These are phyloP conservation scores for Carex kokanica DNA, from an alignment of 176 grass and related monocot species.

Conservation along the genomic window DNA sequence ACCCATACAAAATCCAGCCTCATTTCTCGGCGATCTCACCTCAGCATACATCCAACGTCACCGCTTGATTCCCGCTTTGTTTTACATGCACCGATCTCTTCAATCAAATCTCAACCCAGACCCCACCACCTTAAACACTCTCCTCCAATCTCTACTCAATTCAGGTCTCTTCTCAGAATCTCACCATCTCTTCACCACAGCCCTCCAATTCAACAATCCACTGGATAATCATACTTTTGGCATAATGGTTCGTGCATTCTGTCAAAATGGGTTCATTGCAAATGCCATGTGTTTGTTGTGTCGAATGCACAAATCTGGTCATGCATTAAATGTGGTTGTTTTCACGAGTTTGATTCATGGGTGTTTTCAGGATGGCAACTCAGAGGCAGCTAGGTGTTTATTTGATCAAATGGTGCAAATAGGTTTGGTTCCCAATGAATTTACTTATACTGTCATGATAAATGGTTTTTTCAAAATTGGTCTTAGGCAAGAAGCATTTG, in stretches of 20 bases:
- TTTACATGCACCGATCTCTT: constrained; percentile 22
- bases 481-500: constrained; percentile 20
- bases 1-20: constrained; percentile 16
- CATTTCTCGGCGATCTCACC: constrained; percentile 21
- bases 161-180: constrained; percentile 5
- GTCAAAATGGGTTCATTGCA: background rate
- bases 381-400: constrained; percentile 34
- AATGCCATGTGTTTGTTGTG: background rate
- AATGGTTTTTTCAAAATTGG: constrained; percentile 51
- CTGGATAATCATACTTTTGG: constrained; percentile 11
- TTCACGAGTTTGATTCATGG: constrained; percentile 54
- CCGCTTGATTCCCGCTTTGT: background rate
- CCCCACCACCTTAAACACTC: constrained; percentile 13
- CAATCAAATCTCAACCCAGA: background rate
- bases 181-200: constrained; percentile 7
- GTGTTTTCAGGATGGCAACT: constrained; percentile 42
- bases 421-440: constrained; percentile 44
- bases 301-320: constrained; percentile 5
- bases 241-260: constrained; percentile 31
- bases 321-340: constrained; percentile 36
- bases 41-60: constrained; percentile 15
- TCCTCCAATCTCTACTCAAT: constrained; percentile 20
- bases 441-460: constrained; percentile 65
- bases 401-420: constrained; percentile 48
- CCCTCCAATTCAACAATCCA: background rate